A percentile compares a stretch with the other conserved stretches of the same genome.
phyloP scores from a whole-genome alignment of 352 stramenopile species.

The Pythium periplocum region DNA sequence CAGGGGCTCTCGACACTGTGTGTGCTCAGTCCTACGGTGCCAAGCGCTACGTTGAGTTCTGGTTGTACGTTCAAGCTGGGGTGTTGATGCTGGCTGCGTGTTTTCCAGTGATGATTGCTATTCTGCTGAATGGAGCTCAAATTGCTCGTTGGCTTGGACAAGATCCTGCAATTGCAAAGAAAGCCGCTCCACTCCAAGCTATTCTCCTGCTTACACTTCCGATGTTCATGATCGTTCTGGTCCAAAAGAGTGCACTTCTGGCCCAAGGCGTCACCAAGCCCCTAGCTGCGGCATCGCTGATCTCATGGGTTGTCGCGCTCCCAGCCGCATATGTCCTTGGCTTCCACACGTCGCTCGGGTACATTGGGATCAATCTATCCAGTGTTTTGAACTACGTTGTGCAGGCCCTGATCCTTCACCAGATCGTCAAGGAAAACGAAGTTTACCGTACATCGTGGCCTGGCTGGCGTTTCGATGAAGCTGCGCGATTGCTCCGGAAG shows the following conservation, averaged over 20 bases:
- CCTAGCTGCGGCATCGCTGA: constrained; percentile 21
- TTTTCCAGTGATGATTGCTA: constrained; percentile 6
- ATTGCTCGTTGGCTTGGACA: constrained; percentile 30
- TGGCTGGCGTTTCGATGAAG: constrained; percentile 22
- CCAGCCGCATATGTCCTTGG: constrained; percentile 27
- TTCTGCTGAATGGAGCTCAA: constrained; percentile 16
- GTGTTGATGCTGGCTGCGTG: constrained; percentile 20
- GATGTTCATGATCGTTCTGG: constrained; percentile 22
- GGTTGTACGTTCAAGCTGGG: constrained; percentile 36
- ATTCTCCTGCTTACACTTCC: constrained; percentile 18
- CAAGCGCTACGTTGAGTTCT: constrained; percentile 29
- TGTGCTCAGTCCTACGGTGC: constrained; percentile 40
- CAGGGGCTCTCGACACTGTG: constrained; percentile 28
- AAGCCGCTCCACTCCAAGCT: constrained; percentile 22
- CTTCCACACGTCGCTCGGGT: constrained; percentile 35
- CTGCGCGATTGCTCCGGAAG: constrained; percentile 5
- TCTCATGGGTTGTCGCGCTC: constrained; percentile 17
- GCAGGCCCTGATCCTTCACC: constrained; percentile 23
- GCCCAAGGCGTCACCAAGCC: constrained; percentile 37
- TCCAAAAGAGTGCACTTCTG: constrained; percentile 34
- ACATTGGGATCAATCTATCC: constrained; percentile 30
- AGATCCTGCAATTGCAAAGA: constrained; percentile 19
- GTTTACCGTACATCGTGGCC: constrained; percentile 25
- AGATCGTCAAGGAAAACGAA: constrained; percentile 25
- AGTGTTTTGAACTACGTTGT: constrained; percentile 22